phyloP scores from a whole-genome alignment of 208 protist species.

The Trypanosoma rangeli region DNA sequence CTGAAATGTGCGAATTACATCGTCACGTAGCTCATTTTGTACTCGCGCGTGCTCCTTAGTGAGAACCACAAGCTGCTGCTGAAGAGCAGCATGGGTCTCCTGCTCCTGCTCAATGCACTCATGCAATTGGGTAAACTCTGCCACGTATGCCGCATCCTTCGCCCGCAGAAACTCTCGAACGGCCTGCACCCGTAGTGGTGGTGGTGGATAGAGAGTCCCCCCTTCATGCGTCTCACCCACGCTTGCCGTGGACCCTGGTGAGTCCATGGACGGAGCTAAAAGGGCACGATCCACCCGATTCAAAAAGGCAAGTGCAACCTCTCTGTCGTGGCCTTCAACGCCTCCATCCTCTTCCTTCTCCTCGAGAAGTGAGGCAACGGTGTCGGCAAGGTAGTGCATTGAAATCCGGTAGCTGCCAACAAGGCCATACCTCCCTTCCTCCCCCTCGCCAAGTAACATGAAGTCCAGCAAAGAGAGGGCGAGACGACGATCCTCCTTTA shows the following conservation, averaged over 20 bases:
- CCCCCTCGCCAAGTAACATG: not conserved
- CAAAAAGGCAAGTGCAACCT: constrained; percentile 16
- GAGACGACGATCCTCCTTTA: constrained; percentile 26
- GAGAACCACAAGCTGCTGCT: not conserved
- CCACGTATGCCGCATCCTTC: constrained; percentile 17
- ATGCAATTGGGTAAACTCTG: constrained; percentile 15
- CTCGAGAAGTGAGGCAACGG: constrained; percentile 13
- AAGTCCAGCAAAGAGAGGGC: constrained; percentile 22
- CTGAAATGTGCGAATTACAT: not conserved
- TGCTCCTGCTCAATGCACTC: constrained; percentile 7
- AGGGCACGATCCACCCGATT: not conserved
- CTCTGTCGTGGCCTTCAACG: constrained; percentile 14
- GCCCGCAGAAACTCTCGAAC: constrained; percentile 13
- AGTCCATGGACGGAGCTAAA: not conserved
- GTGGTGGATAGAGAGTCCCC: too few species aligned
- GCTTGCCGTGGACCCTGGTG: not conserved
- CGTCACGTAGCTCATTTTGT: not conserved
- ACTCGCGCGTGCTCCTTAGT: not conserved
- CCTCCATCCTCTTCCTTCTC: constrained; percentile 9
- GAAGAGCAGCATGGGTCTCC: not conserved
- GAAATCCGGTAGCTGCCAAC: not conserved
- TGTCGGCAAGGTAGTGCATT: constrained; percentile 18
- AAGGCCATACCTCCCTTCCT: not conserved
- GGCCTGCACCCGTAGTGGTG: not conserved
- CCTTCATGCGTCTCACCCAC: not conserved